A percentile compares a stretch with the other conserved stretches of the same genome.
phyloP scores from a whole-genome alignment of 73 alveolate genomes.

The Paramecium octaurelia region DNA sequence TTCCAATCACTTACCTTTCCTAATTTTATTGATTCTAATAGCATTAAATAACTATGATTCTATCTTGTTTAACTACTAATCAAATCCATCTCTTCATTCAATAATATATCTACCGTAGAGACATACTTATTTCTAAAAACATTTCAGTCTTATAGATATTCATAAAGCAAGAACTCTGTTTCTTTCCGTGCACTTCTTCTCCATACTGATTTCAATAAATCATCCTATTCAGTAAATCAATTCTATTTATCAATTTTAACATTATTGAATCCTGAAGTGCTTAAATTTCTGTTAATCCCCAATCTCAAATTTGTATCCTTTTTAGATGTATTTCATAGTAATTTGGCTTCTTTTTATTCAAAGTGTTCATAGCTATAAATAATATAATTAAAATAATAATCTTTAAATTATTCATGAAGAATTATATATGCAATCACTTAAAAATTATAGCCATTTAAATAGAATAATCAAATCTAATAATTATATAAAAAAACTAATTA shows the following conservation, averaged over 20 bases:
- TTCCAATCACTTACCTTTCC: conserved; percentile 68
- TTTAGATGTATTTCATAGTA: conserved; percentile 48
- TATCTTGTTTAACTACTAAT: conserved; percentile 68
- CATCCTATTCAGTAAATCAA: conserved; percentile 68
- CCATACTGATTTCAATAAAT: conserved; percentile 76
- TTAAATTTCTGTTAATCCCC: conserved; percentile 34
- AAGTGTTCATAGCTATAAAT: conserved; percentile 29
- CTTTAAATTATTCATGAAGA: background rate
- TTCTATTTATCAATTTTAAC: conserved; percentile 17
- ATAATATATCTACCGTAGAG: conserved; percentile 24
- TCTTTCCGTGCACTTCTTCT: conserved; percentile 88
- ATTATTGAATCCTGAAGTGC: conserved; percentile 40
- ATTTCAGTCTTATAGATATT: conserved; percentile 73
- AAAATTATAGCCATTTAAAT: background rate
- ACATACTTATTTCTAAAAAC: conserved; percentile 52
- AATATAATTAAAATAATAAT: background rate
- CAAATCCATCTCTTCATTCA: conserved; percentile 37
- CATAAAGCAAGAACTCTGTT: conserved; percentile 89
- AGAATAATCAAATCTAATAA: background rate
- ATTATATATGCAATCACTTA: conserved; percentile 60
- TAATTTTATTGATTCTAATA: conserved; percentile 75
- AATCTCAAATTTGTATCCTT: background rate
- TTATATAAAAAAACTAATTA: no score
- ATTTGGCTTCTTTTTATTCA: conserved; percentile 37
- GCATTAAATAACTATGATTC: conserved; percentile 82